phyloP scores from a whole-genome alignment of 192 early-diverging fungal genomes.

The Rhizoclosmatium globosum region DNA sequence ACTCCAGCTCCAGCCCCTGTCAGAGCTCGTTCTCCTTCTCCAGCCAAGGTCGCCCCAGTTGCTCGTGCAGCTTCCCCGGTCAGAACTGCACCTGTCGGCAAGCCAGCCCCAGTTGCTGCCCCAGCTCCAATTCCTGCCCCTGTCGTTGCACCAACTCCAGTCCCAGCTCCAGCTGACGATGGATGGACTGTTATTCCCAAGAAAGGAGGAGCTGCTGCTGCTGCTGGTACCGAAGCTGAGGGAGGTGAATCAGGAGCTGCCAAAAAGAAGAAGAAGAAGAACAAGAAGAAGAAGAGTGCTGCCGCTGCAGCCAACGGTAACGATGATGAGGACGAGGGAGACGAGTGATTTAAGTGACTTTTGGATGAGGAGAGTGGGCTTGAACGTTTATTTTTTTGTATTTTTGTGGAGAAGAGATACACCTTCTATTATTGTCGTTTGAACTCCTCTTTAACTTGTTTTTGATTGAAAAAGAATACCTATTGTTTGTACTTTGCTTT shows the following conservation, averaged over 20 bases:
- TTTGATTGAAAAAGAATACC: no score
- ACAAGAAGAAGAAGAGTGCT: slow-evolving; percentile 51
- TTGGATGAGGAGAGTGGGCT: no score
- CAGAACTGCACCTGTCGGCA: neutral
- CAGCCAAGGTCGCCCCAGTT: slow-evolving; percentile 2
- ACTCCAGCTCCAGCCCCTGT: slow-evolving; percentile 17
- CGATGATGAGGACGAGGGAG: slow-evolving; percentile 27
- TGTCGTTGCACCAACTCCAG: neutral
- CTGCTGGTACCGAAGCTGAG: neutral
- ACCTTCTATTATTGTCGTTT: no score
- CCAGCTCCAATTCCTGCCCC: slow-evolving; percentile 19
- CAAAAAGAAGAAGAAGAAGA: slow-evolving; percentile 53
- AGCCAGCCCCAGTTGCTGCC: slow-evolving; percentile 13
- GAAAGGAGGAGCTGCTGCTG: slow-evolving; percentile 30
- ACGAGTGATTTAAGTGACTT: neutral
- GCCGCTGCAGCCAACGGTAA: slow-evolving; percentile 20
- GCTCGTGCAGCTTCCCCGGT: slow-evolving; percentile 13
- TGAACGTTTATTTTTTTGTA: no score
- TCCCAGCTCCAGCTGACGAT: slow-evolving; percentile 25
- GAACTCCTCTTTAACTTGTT: no score
- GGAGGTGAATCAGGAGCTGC: slow-evolving; percentile 26
- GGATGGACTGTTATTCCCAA: slow-evolving; percentile 53
- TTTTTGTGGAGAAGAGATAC: no score
- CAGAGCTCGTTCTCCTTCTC: slow-evolving; percentile 18
- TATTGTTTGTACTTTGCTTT: no score